Evolutionary conservation across 1,284 basidiomycete genomes (phyloP), one percentile per base, ranked within the genome.

Genomic region (Anthracocystis walkeri): DNA sequence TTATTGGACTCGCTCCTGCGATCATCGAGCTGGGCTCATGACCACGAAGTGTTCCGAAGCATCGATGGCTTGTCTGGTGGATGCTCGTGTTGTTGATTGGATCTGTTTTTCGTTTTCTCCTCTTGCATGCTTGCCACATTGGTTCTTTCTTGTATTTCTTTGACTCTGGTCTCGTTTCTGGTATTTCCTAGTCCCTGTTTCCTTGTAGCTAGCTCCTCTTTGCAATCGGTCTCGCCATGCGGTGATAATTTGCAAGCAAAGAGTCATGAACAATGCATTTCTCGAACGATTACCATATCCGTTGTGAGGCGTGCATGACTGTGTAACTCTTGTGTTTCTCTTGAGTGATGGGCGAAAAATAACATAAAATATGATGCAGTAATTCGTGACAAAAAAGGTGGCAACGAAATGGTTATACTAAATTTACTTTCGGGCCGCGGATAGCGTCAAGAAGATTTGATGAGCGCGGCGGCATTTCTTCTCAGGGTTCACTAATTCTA

Each of bases 211-310:
- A 40, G 35, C 44, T 54, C 29, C 27, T 53, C 61, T 57, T 53
- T 49, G 44, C 54, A 33, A 40, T 35, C 25, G 44, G 27, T 45
- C 31, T 23, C 21, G 7, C 46, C 38, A 21, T 23, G n/a, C 7
- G 18, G 25, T 38, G 29, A 8, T 35, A 35, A n/a, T 16, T 18
- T 27, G 52, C 21, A 49, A n/a, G 58, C 25, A 27, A 42, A 45
- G 38, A 35, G 40, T 57, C 3, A 27, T 31, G 67, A 55, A 70
- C 67, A 70, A 70, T 70, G 48, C 40, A 59, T 51, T 58, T 14
- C 20, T 35, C 2, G 6, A 23, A 21, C n/a, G 49, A 31, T 38
- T 8, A 33, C 2, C 12, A 38, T n/a, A 29, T n/a, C 7, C 27
- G 10, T 16, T 29, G 25, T 48, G 46, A 29, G 27, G 18, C 8